Base-by-base conservation (phyloP, 257 asterid species). In the Solanum lignicaule region DNA sequence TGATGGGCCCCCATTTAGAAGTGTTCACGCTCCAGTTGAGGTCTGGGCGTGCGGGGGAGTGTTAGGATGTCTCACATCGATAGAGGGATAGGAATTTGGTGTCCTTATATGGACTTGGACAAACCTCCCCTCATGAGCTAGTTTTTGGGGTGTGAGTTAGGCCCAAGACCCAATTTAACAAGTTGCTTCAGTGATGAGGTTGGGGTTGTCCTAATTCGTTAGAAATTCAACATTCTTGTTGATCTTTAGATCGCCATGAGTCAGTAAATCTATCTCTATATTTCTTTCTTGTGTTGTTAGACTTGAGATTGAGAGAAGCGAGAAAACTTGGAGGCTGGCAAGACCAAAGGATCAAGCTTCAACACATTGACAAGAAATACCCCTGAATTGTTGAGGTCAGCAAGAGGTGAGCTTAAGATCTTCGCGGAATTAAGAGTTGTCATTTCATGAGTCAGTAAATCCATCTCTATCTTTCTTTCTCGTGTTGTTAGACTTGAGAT, bases 341-440 rank as follows among this genome's bases (percentile, higher is more conserved):
- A 94, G 98, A 96, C 62, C 99, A 97, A 90, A 93, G 96, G 90
- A 89, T 96, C 29, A 94, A 98, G 93, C 97, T 97, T 90, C 94
- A 39, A n/a, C 99, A 97, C 84, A 92, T 94, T 20, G 99, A 97
- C 92, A 97, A 93, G 98, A 97, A 97, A 90, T 95, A 95, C 91
- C 89, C 93, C 6, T 98, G 98, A 75, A 95, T 97, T 86, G 98
- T 96, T n/a, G 98, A 32, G 96, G 98, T 23, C 96, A 95, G 89
- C 99, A 97, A 43, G 52, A 46, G 99, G 98, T 97, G 60, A 88
- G 85, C 87, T 58, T 25, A 10, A 48, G 71, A 16, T 52, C 68
- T 58, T 58, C 2, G 10, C 4, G 68, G 13, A 23, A 58, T 20
- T 20, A 21, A 58, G 12, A 58, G n/a, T 58, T 58, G 27, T 58